phyloP scores from a whole-genome alignment of 139 green algal genomes.

The Chlamydomonas sphaeroides region DNA sequence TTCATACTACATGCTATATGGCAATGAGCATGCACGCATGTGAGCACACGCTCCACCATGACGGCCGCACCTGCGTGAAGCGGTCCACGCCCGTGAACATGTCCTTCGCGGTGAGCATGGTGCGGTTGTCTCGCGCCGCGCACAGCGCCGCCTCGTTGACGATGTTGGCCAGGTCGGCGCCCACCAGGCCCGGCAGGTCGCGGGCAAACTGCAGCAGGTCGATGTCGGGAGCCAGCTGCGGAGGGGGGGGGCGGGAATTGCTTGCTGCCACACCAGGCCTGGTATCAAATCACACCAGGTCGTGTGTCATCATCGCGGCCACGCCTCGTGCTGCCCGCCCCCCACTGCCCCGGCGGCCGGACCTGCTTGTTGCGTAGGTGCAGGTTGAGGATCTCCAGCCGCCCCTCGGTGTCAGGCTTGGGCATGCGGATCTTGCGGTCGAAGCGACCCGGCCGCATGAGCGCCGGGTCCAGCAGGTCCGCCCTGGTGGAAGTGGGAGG shows the following conservation, averaged over 20 bases:
- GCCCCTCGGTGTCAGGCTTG: conserved; percentile 77
- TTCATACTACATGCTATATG: background rate
- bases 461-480: conserved; percentile 89
- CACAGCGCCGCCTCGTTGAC: conserved; percentile 93
- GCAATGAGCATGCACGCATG: background rate
- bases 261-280: too few relatives aligned
- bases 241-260: background rate
- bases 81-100: conserved; percentile 87
- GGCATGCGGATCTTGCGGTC: conserved; percentile 90
- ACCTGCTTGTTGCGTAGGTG: conserved; percentile 65
- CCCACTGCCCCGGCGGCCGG: background rate
- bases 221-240: conserved; percentile 71
- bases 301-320: too few relatives aligned
- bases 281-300: too few relatives aligned
- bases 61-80: conserved; percentile 82
- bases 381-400: conserved; percentile 84
- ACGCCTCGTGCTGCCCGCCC: background rate
- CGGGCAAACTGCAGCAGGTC: conserved; percentile 91
- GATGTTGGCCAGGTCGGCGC: conserved; percentile 95
- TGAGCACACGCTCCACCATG: too few relatives aligned
- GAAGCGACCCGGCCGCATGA: conserved; percentile 93
- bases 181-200: conserved; percentile 89
- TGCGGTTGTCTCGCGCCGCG: conserved; percentile 67
- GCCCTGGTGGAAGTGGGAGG: conserved; percentile 54
- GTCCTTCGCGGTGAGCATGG: conserved; percentile 63